phyloP scores from a whole-genome alignment of 305 asterid genomes.

The Ruellia speciosa region DNA sequence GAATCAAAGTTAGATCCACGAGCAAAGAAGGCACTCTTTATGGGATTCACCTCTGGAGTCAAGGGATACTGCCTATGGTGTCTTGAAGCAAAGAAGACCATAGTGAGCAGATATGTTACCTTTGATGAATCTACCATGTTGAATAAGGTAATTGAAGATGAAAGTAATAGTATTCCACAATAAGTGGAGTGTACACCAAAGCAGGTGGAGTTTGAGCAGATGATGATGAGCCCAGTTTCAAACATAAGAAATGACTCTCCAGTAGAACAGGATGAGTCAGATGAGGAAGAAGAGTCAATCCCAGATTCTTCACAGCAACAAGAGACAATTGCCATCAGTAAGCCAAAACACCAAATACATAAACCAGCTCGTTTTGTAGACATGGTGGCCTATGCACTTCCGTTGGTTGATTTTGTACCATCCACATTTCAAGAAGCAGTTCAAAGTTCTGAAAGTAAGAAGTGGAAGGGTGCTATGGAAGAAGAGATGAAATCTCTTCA shows the following conservation, averaged over 20 bases:
- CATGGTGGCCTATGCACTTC: slow-evolving; percentile 2
- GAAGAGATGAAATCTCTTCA: not conserved
- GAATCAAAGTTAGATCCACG: not conserved
- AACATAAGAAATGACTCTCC: too few species aligned
- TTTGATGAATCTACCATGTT: not conserved
- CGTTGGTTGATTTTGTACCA: not conserved
- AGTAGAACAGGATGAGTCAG: too few species aligned
- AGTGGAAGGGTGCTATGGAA: not conserved
- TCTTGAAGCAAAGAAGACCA: not conserved
- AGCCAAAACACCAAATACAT: not conserved
- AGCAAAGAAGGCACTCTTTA: not conserved
- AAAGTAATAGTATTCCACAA: not conserved
- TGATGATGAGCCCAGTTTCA: not conserved
- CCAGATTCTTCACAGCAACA: not conserved
- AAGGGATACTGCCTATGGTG: not conserved
- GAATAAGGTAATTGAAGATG: not conserved
- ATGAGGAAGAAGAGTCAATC: not conserved
- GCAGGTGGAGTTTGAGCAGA: not conserved
- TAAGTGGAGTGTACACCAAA: too few species aligned
- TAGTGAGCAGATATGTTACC: not conserved
- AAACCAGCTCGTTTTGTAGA: not conserved
- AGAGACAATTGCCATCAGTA: not conserved
- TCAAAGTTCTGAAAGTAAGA: not conserved
- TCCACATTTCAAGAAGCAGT: not conserved
- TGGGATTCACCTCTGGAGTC: not conserved